A percentile compares a stretch with the other conserved stretches of the same genome.
These are phyloP conservation scores for Jaapia argillacea DNA, from an alignment of 768 basidiomycete species.

Conservation along the genomic window DNA sequence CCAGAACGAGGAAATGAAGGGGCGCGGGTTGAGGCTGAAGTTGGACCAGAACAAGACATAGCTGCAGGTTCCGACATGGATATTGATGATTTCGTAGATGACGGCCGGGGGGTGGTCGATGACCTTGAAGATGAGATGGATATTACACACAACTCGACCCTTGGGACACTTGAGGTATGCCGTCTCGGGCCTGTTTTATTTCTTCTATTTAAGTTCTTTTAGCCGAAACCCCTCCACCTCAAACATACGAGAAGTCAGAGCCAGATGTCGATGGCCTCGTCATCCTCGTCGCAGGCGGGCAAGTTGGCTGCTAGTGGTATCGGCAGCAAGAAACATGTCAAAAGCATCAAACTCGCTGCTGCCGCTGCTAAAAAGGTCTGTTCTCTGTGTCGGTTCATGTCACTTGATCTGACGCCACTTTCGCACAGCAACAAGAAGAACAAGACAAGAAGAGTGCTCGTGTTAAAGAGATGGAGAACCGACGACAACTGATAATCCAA, in stretches of 20 bases:
- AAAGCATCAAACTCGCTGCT: conserved; percentile 75
- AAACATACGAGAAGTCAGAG: conserved; percentile 45
- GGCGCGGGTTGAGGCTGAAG: neutral
- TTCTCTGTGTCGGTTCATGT: conserved; percentile 3
- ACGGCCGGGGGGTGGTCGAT: neutral
- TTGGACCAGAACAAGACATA: neutral
- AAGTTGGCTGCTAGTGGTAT: conserved; percentile 60
- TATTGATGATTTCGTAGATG: neutral
- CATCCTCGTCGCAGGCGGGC: conserved; percentile 39
- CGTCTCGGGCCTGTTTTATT: too few relatives aligned
- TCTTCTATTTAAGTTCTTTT: too few relatives aligned
- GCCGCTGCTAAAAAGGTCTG: conserved; percentile 84
- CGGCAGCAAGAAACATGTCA: conserved; percentile 57
- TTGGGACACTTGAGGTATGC: too few relatives aligned
- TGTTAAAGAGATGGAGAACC: conserved; percentile 73
- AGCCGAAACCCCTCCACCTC: too few relatives aligned
- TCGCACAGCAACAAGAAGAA: conserved; percentile 77
- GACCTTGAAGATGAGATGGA: neutral
- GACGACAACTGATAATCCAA: conserved; percentile 61
- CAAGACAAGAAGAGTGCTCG: conserved; percentile 68
- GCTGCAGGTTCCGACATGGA: neutral
- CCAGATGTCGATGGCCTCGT: conserved; percentile 45
- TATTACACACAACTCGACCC: too few relatives aligned
- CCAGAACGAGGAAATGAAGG: neutral
- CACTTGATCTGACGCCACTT: neutral